Conservation (phyloP, 176 grass and related monocot species). For the Themeda triandra region DNA sequence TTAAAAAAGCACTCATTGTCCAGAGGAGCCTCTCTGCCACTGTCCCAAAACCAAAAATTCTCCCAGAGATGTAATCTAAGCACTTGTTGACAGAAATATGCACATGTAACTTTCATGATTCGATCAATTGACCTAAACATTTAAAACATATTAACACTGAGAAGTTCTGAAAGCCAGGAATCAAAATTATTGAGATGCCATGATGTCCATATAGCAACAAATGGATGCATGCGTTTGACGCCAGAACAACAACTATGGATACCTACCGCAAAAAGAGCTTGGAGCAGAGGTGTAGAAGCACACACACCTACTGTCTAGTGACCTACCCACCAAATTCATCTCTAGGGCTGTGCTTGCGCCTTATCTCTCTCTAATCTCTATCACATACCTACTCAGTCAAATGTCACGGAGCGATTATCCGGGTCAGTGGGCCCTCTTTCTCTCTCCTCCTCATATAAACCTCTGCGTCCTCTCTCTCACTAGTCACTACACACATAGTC, state of each 20-base stretch:
- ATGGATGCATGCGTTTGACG: background rate
- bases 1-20: too few relatives aligned
- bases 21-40: too few relatives aligned
- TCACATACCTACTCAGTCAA: slow-evolving; percentile 62
- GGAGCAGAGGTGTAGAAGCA: too few relatives aligned
- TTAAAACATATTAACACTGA: background rate
- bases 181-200: too few relatives aligned
- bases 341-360: slow-evolving; percentile 34
- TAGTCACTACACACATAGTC: background rate
- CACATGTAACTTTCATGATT: too few relatives aligned
- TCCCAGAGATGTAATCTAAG: too few relatives aligned
- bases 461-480: background rate
- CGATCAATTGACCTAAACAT: too few relatives aligned
- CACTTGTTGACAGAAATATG: too few relatives aligned
- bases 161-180: background rate
- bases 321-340: slow-evolving; percentile 46
- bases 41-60: too few relatives aligned
- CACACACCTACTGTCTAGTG: too few relatives aligned
- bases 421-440: slow-evolving; percentile 21
- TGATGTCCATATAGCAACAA: too few relatives aligned
- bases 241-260: background rate
- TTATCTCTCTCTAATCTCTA: background rate
- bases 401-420: slow-evolving; percentile 25
- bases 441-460: background rate
- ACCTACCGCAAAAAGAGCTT: background rate